Base-by-base conservation (phyloP, 1,284 basidiomycete species). In the Irpex lacteus region DNA sequence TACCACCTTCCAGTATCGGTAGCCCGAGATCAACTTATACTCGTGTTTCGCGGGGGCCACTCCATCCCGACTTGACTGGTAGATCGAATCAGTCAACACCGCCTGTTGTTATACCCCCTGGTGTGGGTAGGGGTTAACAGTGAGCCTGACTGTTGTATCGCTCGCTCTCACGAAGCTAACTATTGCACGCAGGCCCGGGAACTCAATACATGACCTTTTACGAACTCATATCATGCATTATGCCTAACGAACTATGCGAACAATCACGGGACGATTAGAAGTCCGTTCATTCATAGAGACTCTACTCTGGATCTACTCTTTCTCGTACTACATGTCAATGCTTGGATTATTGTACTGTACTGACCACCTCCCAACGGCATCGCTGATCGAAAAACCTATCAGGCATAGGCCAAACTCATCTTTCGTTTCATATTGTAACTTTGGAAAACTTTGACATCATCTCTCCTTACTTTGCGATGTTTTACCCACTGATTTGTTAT, bases 11-110 rank as follows among this genome's bases (percentile, higher is more conserved):
- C 3, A 66, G 47, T 36, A 61, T 60, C 11, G 65, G 65, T 38
- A 66, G 65, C 32, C 65, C 65, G 18, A 62, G 65, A 3, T 66
- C 65, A 15, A 49, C 47, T 5, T 66, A 66, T 40, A 66, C 65
- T 13, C 52, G 60, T 19, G 21, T 18, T 57, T 63, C 64, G 7
- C 55, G 60, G 9, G 54, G 54, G 36, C 32, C 54, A 9, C 26
- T 53, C 11, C 52, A 53, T 11, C 52, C 52, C 19, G 52, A 53
- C 26, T 11, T 53, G 26, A 53, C 52, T n/a, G 52, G 52, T 32
- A 53, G 52, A 53, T 53, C 52, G 9, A 53, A 19, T 53, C 52
- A 53, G 26, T 56, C 54, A 13, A 15, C 54, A 32, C 54, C 32
- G 13, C 54, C 54, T 8, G 21, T 56, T 9, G 26, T 56, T 21